Percentiles rank a stretch among this genome's conserved stretches.
phyloP scores from a whole-genome alignment of 2,329 filamentous ascomycete species.

The Fusarium sp. region DNA sequence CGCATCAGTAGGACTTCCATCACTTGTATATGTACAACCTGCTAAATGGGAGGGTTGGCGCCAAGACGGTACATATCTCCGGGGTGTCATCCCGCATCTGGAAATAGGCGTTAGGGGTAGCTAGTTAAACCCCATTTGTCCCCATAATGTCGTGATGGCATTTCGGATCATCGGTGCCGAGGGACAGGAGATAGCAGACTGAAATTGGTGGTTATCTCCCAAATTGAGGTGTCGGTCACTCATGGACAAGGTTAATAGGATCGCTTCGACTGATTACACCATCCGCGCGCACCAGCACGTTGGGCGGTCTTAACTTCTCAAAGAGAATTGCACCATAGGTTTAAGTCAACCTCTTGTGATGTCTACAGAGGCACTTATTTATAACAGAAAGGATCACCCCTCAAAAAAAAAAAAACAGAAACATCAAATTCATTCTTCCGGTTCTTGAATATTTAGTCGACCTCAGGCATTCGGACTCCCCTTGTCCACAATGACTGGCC shows the following conservation, averaged over 20 bases:
- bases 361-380: not conserved
- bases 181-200: not conserved
- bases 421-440: not conserved
- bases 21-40: not conserved
- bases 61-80: not conserved
- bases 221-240: accelerated
- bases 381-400: not conserved
- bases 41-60: not conserved
- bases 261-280: not conserved
- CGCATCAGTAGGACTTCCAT: not conserved
- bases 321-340: not conserved
- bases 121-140: slow-evolving; percentile 7
- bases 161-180: slow-evolving; percentile 14
- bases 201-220: slow-evolving; percentile 11
- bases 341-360: not conserved
- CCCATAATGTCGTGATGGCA: slow-evolving; percentile 8
- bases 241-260: too few relatives aligned
- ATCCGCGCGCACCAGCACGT: not conserved
- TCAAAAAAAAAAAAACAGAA: too few relatives aligned
- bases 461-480: accelerated
- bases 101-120: not conserved
- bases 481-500: not conserved
- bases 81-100: not conserved
- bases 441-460: accelerated
- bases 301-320: not conserved